Conservation (phyloP, 164 flowering plant species). For the Piper longum region DNA sequence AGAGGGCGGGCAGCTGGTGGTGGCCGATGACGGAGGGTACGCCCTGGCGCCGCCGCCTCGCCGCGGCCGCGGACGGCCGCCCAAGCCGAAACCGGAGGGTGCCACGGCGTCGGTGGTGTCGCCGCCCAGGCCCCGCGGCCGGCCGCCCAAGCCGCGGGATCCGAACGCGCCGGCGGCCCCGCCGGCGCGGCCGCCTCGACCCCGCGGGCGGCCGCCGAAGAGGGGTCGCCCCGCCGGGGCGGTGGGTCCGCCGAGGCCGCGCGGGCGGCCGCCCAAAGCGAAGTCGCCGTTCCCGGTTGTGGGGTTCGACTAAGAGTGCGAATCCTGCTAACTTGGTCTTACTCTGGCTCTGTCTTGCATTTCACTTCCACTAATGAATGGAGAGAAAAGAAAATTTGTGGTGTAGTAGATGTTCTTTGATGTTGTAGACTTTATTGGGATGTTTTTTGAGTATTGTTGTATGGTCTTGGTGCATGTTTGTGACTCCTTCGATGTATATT, state of each 20-base stretch:
- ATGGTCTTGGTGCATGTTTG: too few species aligned
- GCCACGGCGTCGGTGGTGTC: slow-evolving; percentile 18
- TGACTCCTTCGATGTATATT: too few species aligned
- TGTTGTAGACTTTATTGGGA: too few species aligned
- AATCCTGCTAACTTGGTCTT: background rate
- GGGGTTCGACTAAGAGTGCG: slow-evolving; percentile 12
- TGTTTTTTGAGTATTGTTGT: too few species aligned
- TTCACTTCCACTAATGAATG: too few species aligned
- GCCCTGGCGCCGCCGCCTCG: slow-evolving; percentile 49
- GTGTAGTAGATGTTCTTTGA: too few species aligned
- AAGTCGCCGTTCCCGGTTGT: slow-evolving; percentile 30
- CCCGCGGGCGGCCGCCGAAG: slow-evolving; percentile 63
- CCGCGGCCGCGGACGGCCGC: slow-evolving; percentile 86
- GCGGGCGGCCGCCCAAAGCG: slow-evolving; percentile 65
- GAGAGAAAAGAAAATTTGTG: too few species aligned
- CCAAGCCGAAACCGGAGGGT: slow-evolving; percentile 44
- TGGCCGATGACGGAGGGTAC: slow-evolving; percentile 68
- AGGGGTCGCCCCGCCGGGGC: slow-evolving; percentile 11
- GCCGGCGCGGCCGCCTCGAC: slow-evolving; percentile 19
- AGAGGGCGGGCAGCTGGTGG: slow-evolving; percentile 40
- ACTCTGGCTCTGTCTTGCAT: too few species aligned
- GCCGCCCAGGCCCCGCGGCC: slow-evolving; percentile 43
- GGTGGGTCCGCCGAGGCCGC: slow-evolving; percentile 16
- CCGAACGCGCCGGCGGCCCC: slow-evolving; percentile 17
- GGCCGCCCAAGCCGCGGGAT: slow-evolving; percentile 49